These are phyloP conservation scores for Sequoiadendron giganteum DNA, from an alignment of 75 land plant species.

Conservation along the genomic window DNA sequence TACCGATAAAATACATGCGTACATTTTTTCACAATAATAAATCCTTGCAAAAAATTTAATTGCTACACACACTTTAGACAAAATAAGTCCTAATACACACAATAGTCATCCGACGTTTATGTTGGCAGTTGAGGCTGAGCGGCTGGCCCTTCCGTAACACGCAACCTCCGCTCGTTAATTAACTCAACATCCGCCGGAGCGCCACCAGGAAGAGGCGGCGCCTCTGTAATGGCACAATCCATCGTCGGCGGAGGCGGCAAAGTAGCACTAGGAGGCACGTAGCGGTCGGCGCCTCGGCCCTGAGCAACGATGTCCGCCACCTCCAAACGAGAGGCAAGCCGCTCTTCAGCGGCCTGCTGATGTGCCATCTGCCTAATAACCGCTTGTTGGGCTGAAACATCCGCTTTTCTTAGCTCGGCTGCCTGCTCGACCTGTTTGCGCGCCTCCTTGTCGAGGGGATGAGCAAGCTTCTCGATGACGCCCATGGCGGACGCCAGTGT, in stretches of 20 bases:
- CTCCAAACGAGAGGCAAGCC: slow-evolving; percentile 11
- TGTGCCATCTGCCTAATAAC: slow-evolving; percentile 13
- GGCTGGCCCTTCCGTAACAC: no score
- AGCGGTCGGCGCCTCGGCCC: slow-evolving; percentile 10
- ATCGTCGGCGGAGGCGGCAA: neutral
- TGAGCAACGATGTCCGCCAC: slow-evolving; percentile 9
- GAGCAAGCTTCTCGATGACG: neutral
- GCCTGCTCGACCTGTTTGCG: slow-evolving; percentile 3
- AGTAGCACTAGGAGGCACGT: neutral
- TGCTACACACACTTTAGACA: no score
- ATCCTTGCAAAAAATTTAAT: no score
- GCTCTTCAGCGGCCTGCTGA: slow-evolving; percentile 18
- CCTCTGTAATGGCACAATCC: neutral
- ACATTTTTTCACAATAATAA: no score
- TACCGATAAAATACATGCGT: no score
- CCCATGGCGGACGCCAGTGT: slow-evolving; percentile 7
- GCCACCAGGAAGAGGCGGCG: neutral
- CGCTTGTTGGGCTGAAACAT: slow-evolving; percentile 11
- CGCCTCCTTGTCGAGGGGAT: slow-evolving; percentile 17
- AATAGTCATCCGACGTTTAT: no score
- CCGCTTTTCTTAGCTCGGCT: slow-evolving; percentile 4
- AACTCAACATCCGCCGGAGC: no score
- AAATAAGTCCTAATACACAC: no score
- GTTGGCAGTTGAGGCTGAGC: no score
- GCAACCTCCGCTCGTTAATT: no score